These are phyloP conservation scores for Geranium rotundifolium DNA, from an alignment of 345 rosid species.

Conservation along the genomic window DNA sequence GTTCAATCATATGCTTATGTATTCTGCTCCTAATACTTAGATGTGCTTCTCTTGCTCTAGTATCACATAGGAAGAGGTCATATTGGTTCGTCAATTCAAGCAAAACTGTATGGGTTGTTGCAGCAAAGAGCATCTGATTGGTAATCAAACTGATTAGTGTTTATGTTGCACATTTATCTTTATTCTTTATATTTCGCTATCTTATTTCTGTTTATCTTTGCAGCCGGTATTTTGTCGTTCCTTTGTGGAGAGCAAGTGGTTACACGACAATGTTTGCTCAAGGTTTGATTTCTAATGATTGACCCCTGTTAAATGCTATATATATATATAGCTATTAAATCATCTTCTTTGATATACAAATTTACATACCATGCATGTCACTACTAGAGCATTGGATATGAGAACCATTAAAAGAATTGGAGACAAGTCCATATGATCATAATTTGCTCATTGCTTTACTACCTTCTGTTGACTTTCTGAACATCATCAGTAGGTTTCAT, in stretches of 20 bases:
- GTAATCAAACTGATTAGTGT: slow-evolving; percentile 24
- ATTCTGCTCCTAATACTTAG: slow-evolving; percentile 1
- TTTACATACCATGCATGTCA: too few relatives aligned
- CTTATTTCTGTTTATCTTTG: slow-evolving; percentile 8
- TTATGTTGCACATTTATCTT: slow-evolving; percentile 4
- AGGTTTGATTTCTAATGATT: slow-evolving; percentile 32
- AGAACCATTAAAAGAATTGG: too few relatives aligned
- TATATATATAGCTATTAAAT: too few relatives aligned
- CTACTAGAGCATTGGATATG: too few relatives aligned
- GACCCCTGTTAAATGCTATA: not conserved
- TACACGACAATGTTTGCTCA: slow-evolving; percentile 86
- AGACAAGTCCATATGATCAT: too few relatives aligned
- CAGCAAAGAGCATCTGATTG: slow-evolving; percentile 76
- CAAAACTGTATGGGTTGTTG: slow-evolving; percentile 56
- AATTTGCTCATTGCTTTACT: too few relatives aligned
- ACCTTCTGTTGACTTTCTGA: too few relatives aligned
- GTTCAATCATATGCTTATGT: not conserved
- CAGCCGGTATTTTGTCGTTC: slow-evolving; percentile 87
- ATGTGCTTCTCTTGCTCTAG: slow-evolving; percentile 24
- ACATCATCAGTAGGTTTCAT: too few relatives aligned
- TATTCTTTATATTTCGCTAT: slow-evolving; percentile 1
- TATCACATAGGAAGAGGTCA: slow-evolving; percentile 90
- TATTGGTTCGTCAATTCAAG: slow-evolving; percentile 61
- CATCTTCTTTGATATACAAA: not conserved
- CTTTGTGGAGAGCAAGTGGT: slow-evolving; percentile 84